Evolutionary conservation across 805 yeast genomes (phyloP), one percentile per base, ranked within the genome.

Genomic region (Ogataea nonfermentans): DNA sequence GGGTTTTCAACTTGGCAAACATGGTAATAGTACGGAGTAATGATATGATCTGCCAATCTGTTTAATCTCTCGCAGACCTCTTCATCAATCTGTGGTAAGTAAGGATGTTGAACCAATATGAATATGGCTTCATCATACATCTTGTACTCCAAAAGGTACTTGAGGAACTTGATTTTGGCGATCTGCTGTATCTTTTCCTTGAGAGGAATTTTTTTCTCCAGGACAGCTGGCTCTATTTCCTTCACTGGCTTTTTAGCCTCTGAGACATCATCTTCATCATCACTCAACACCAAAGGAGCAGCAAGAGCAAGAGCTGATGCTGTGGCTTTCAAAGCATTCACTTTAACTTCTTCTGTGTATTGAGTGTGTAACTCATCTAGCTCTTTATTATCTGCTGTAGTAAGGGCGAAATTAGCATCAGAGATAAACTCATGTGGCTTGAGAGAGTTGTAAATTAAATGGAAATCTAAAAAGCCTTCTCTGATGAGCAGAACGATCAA

Each of bases 241-340:
- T 35, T 35, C 12, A 17, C 25, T 9, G 49, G 35, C 11, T 43
- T 47, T n/a, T 30, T 28, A 10, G 38, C 26, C 4, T 44, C 53
- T n/a, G 26, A 23, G 17, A 22, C 27, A 27, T 35, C 38, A 23
- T 52, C 62, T 6, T 70, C 78, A 16, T 76, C 84, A 13, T 77
- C 85, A 24, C 83, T 91, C 26, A 77, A 79, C 3, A 72, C 68
- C 26, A 90, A 66, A 0, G 96, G 95, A 8, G 93, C 93, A 5
- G 96, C 96, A 50, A 89, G 58, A 0, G 97, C 93, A 34, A 90
- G 64, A 0, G 95, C 95, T 46, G 83, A 85, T 0, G 86, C 82
- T 16, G 76, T 72, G 0, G 90, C 82, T 45, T 69, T 67, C 51
- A 71, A 68, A 0, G 84, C 76, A 42, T 78, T 73, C 9, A 76